Evolutionary conservation across 225 moss, liverwort and hornwort genomes (phyloP).

Genomic region (Pseudisothecium myosuroides): DNA sequence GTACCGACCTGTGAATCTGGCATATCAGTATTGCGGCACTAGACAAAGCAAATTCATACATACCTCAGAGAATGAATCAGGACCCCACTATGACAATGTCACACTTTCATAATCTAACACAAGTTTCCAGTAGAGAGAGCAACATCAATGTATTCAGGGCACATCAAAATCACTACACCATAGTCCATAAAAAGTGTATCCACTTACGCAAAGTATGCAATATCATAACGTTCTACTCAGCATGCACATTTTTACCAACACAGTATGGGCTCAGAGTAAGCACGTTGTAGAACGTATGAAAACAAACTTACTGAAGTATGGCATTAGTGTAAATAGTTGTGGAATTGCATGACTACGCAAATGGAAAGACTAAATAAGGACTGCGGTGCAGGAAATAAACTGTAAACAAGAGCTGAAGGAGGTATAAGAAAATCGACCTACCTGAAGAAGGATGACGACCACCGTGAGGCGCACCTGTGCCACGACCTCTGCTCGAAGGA

Average conservation of each 20-base stretch:
- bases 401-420: neutral
- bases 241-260: neutral
- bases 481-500: constrained; percentile 34
- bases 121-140: neutral
- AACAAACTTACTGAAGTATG: neutral
- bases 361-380: neutral
- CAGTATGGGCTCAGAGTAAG: neutral
- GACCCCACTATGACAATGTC: neutral
- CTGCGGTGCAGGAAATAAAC: neutral
- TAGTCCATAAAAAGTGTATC: neutral
- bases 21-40: neutral
- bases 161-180: neutral
- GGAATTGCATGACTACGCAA: neutral
- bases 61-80: neutral
- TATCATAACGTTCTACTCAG: neutral
- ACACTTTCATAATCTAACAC: neutral
- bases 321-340: neutral
- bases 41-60: neutral
- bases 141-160: neutral
- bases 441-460: constrained; percentile 40
- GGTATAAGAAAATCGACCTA: neutral
- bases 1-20: constrained; percentile 20
- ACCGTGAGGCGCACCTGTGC: constrained; percentile 12
- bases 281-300: neutral
- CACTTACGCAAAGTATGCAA: neutral